A percentile compares a stretch with the other conserved stretches of the same genome.
These are phyloP conservation scores for Tricholoma matsutake DNA, from an alignment of 768 basidiomycete genomes.

Conservation along the genomic window DNA sequence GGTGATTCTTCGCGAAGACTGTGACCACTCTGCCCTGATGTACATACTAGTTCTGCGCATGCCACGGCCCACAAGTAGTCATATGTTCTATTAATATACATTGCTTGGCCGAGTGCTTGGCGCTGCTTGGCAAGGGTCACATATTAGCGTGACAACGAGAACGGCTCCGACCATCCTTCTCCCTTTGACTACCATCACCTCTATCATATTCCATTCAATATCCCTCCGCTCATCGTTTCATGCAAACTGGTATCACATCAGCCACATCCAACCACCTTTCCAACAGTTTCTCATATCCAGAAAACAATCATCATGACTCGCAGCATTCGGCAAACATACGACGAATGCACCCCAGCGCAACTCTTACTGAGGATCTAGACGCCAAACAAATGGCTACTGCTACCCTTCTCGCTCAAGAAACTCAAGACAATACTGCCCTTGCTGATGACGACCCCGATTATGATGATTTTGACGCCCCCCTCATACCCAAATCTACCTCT, in stretches of 20 bases:
- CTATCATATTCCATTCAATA: not conserved
- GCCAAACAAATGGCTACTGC: slow-evolving; percentile 22
- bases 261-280: not conserved
- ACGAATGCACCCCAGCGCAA: not conserved
- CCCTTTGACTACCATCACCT: slow-evolving; percentile 1
- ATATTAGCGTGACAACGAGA: not conserved
- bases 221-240: not conserved
- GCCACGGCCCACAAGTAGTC: no score
- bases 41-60: no score
- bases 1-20: no score
- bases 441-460: not conserved
- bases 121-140: not conserved
- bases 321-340: slow-evolving; percentile 5
- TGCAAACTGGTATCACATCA: slow-evolving; percentile 3
- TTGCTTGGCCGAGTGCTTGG: not conserved
- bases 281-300: not conserved
- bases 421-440: not conserved
- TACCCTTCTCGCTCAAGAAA: slow-evolving; percentile 13
- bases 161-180: slow-evolving; percentile 1
- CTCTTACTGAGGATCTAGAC: slow-evolving; percentile 14
- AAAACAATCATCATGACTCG: not conserved
- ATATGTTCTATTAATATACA: not conserved
- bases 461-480: not conserved
- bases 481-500: slow-evolving; percentile 5
- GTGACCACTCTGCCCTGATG: no score